Base-by-base conservation (phyloP, 2,329 filamentous ascomycete genomes). In the Penicillium sp. region DNA sequence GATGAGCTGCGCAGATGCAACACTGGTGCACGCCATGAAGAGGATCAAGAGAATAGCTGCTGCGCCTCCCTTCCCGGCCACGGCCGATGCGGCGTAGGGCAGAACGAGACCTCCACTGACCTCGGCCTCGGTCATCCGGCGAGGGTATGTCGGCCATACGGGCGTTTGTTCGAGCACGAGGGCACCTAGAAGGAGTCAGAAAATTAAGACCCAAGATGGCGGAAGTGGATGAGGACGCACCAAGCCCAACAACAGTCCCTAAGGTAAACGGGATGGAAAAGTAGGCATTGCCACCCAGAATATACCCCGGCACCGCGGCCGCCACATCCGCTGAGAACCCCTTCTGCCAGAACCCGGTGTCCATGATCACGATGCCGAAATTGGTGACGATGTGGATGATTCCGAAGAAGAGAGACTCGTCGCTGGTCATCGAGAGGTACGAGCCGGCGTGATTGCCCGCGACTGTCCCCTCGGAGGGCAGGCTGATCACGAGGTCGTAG, bases 91-190 rank as follows among this genome's bases (percentile, higher is more conserved):
- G 0, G 72, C 70, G 7, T 72, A 73, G 47, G 75, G 74, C 30
- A 76, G 74, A 0, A 74, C 73, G 2, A 78, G 67, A 0, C 78
- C 78, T 1, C 75, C 71, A 4, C 71, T 65, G 13, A 75, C 71
- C 60, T 72, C 70, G 9, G 64, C 68, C 2, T 70, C 58, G 15
- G 74, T 70, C 1, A 71, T 64, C 0, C 70, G 61, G 8, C 71
- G 72, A 44, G 84, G 84, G 45, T 82, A 86, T 0, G 83, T 86
- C 0, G 84, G 84, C 52, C 84, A 86, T 0, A 76, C 71, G 0
- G 81, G 77, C 0, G 76, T 77, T 38, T 38, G 35, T 38, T 38
- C 35, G 35, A 38, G 35, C 9, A 38, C 35, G 9, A 38, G 15
- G 3, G 35, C 35, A 13, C 35, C 35, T 38, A 38, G 31, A 35